phyloP scores from a whole-genome alignment of 495 filamentous ascomycete species.

The Lasiosphaeris hirsuta region DNA sequence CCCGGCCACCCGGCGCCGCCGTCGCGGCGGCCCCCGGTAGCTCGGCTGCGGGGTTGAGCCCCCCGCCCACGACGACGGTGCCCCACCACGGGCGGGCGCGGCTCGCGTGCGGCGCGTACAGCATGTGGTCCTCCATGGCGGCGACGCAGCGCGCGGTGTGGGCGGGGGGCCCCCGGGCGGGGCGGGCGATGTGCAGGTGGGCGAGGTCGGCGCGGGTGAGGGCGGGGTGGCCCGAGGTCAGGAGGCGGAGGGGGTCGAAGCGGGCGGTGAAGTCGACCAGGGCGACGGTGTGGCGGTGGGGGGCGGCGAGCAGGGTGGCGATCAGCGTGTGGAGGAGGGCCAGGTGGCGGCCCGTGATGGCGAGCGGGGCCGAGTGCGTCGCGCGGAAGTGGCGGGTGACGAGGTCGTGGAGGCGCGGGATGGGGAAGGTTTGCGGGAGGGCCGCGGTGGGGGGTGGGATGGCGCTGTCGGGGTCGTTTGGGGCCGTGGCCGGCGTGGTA shows the following conservation, averaged over 20 bases:
- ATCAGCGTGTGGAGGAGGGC: slow-evolving; percentile 66
- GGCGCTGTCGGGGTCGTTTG: slow-evolving; percentile 25
- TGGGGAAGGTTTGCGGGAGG: slow-evolving; percentile 31
- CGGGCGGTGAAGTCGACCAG: slow-evolving; percentile 67
- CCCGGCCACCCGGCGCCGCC: slow-evolving; percentile 20
- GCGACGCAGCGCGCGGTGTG: slow-evolving; percentile 28
- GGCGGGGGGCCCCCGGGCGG: slow-evolving; percentile 17
- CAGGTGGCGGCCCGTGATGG: slow-evolving; percentile 53
- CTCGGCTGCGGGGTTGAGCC: slow-evolving; percentile 5
- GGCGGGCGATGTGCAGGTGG: slow-evolving; percentile 42
- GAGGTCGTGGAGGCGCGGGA: slow-evolving; percentile 41
- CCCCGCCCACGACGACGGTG: slow-evolving; percentile 43
- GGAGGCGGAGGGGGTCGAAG: slow-evolving; percentile 61
- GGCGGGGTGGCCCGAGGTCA: slow-evolving; percentile 5
- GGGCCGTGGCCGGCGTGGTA: not conserved
- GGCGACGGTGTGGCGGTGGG: slow-evolving; percentile 55
- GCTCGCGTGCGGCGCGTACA: slow-evolving; percentile 43
- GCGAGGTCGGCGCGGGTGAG: slow-evolving; percentile 24
- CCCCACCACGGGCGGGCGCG: slow-evolving; percentile 49
- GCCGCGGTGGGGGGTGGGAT: slow-evolving; percentile 35
- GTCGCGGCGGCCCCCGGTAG: too few relatives aligned
- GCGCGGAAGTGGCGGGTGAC: slow-evolving; percentile 36
- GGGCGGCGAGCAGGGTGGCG: slow-evolving; percentile 53
- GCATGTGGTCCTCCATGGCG: slow-evolving; percentile 43
- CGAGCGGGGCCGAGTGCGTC: slow-evolving; percentile 33